Evolutionary conservation across 352 stramenopile genomes (phyloP).

Genomic region (Phytopythium boreale): DNA sequence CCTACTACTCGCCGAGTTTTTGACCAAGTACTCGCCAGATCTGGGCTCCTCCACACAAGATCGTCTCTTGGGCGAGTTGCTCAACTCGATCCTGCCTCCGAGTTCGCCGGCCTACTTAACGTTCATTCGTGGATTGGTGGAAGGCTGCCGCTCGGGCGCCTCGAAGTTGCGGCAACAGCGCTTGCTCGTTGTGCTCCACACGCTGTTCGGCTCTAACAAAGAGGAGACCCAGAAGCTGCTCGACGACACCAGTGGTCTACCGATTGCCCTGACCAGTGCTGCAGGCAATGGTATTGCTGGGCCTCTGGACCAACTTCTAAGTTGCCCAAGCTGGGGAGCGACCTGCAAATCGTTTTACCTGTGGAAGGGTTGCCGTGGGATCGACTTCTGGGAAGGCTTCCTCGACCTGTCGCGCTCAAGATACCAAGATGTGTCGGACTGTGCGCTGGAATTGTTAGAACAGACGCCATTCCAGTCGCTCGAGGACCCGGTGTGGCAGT

Average conservation of each 20-base stretch:
- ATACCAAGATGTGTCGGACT: conserved; percentile 32
- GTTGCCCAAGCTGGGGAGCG: conserved; percentile 25
- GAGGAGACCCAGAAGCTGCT: conserved; percentile 12
- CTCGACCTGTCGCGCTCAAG: conserved; percentile 48
- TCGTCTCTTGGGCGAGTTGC: conserved; percentile 28
- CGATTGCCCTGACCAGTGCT: conserved; percentile 15
- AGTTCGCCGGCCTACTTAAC: conserved; percentile 46
- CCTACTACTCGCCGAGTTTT: conserved; percentile 37
- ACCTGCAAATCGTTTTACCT: conserved; percentile 34
- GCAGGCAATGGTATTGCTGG: conserved; percentile 9
- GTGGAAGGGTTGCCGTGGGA: conserved; percentile 47
- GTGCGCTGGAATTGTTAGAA: conserved; percentile 47
- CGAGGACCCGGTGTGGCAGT: conserved; percentile 74
- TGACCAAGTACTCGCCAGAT: not conserved
- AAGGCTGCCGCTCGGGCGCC: conserved; percentile 24
- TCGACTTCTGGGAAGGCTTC: conserved; percentile 62
- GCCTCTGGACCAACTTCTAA: conserved; percentile 30
- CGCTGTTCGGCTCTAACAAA: conserved; percentile 28
- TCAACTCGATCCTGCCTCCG: conserved; percentile 37
- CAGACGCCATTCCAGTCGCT: conserved; percentile 60
- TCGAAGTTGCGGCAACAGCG: conserved; percentile 23
- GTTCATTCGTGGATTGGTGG: conserved; percentile 37
- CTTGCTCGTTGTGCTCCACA: conserved; percentile 38
- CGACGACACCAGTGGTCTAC: conserved; percentile 7
- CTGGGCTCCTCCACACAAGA: not conserved